Conservation (phyloP, 108 stramenopile genomes). For the Fragilaria radians region DNA sequence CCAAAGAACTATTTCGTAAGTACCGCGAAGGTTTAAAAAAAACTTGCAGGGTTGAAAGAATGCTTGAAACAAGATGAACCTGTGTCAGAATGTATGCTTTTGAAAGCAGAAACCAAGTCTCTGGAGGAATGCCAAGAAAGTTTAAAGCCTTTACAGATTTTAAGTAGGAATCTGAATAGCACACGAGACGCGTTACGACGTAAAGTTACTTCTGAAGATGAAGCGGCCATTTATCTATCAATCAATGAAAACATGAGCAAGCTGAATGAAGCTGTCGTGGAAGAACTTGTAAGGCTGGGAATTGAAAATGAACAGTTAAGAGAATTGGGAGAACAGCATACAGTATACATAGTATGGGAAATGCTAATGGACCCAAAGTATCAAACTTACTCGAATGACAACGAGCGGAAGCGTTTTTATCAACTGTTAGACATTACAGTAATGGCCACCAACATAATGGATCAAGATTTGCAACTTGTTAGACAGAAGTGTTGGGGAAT, state of each 20-base stretch:
- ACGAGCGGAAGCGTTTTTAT: conserved; percentile 25
- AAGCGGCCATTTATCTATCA: conserved; percentile 12
- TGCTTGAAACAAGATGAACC: conserved; percentile 67
- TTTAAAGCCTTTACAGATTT: conserved; percentile 21
- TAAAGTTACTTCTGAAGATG: conserved; percentile 38
- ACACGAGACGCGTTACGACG: conserved; percentile 37
- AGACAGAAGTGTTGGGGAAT: conserved; percentile 2
- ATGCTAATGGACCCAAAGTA: conserved; percentile 21
- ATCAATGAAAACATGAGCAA: conserved; percentile 73
- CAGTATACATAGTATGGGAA: conserved; percentile 20
- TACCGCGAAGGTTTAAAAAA: conserved; percentile 55
- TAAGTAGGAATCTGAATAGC: conserved; percentile 34
- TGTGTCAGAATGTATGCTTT: conserved; percentile 60
- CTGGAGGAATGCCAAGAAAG: conserved; percentile 74
- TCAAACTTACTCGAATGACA: conserved; percentile 4
- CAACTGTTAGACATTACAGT: conserved; percentile 31
- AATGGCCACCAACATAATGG: conserved; percentile 37
- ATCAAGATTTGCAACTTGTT: conserved; percentile 12
- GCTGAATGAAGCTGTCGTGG: conserved; percentile 68
- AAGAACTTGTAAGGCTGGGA: conserved; percentile 59
- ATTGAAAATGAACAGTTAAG: conserved; percentile 69
- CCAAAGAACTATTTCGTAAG: conserved; percentile 56
- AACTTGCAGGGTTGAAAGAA: conserved; percentile 57
- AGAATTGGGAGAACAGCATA: conserved; percentile 34
- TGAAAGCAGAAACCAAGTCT: conserved; percentile 59